Conservation (phyloP, 2,329 filamentous ascomycete genomes). For the Clonostachys solani region DNA sequence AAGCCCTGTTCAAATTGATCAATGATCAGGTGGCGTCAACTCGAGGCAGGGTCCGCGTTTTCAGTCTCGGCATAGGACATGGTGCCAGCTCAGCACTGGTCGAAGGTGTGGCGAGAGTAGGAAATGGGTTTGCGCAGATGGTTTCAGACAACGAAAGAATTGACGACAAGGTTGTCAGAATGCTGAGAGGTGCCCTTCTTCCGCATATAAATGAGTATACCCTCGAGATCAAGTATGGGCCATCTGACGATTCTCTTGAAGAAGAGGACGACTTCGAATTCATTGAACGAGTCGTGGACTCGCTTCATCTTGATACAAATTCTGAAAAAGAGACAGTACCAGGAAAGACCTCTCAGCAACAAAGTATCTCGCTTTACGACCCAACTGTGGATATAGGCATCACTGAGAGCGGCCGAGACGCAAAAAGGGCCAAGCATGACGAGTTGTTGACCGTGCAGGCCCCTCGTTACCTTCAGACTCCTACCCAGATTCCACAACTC, state of each 20-base stretch:
- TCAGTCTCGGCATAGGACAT: constrained; percentile 49
- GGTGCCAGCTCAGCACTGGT: constrained; percentile 46
- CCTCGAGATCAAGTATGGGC: constrained; percentile 55
- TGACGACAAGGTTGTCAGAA: constrained; percentile 65
- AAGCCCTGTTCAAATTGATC: constrained; percentile 37
- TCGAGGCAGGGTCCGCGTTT: constrained; percentile 42
- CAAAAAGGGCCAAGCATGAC: constrained; percentile 37
- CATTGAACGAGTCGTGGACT: constrained; percentile 50
- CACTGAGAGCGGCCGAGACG: constrained; percentile 28
- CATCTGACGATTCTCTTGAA: constrained; percentile 1
- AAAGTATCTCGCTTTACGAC: constrained; percentile 59
- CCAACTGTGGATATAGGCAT: constrained; percentile 19
- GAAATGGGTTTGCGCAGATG: constrained; percentile 56
- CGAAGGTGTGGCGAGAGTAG: constrained; percentile 48
- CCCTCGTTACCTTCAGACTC: constrained; percentile 61
- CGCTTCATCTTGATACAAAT: constrained; percentile 4
- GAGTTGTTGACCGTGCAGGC: constrained; percentile 45
- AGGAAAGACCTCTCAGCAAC: constrained; percentile 15
- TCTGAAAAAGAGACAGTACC: constrained; percentile 1
- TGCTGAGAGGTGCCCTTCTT: constrained; percentile 67
- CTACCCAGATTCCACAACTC: constrained; percentile 57
- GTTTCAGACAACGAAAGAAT: constrained; percentile 61
- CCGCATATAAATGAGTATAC: constrained; percentile 62
- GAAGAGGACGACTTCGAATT: constrained; percentile 54
- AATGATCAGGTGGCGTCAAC: constrained; percentile 29